Base-by-base conservation (phyloP, 2,329 filamentous ascomycete genomes). In the Verticillium dahliae region DNA sequence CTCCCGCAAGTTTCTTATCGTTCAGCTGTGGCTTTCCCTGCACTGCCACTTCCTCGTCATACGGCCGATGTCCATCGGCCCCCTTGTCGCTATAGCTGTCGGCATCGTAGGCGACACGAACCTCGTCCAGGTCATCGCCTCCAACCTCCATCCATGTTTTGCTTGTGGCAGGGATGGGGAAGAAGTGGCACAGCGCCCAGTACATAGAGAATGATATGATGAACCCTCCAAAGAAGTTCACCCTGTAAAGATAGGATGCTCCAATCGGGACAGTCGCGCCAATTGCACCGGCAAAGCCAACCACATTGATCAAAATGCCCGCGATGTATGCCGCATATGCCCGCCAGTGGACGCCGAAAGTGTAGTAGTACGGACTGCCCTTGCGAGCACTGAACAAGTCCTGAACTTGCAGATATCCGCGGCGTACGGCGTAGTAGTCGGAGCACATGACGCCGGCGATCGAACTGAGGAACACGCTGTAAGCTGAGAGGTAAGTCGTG, bases 181-280 rank as follows among this genome's bases (percentile, higher is more conserved):
- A 90, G 33, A 92, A 38, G 62, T 77, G 83, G 72, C 88, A 92
- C 1, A 96, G 79, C 0, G 73, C 60, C 77, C 85, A 96, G 75
- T 97, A 97, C 7, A 87, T 75, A 0, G 65, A 71, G 0, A 79
- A 78, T 0, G 91, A 84, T 11, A 96, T 83, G 56, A 91, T 79
- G 71, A 96, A 93, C 0, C 93, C 93, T 54, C 84, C 84, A 73
- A 97, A 96, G 79, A 93, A 97, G 75, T 97, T 97, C 68, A 97
- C 71, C 66, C 92, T 90, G 79, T 96, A 97, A 63, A 97, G 86
- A 71, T 96, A 96, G 1, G 83, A 86, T 2, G 94, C 93, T 1
- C 89, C 92, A 6, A 85, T 78, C 0, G 94, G 93, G 0, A 97
- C 91, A 18, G 69, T 72, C 2, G 58, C 45, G 1, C 91, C 91